Evolutionary conservation across 75 land plant species (phyloP).

Genomic region (Sequoiadendron giganteum): DNA sequence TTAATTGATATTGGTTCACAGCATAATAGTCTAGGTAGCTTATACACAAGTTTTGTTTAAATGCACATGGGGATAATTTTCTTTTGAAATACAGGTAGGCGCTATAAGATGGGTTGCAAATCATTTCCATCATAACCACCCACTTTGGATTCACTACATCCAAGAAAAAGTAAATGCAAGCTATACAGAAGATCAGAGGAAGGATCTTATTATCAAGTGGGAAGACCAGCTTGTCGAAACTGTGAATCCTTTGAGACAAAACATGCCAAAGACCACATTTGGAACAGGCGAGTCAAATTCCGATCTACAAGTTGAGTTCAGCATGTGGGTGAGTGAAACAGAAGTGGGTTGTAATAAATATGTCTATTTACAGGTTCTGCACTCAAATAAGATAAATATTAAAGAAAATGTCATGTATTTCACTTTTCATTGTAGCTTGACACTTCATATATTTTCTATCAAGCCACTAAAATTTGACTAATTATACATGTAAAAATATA

Average conservation of each 20-base stretch:
- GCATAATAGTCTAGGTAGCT: background rate
- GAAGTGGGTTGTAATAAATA: background rate
- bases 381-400: background rate
- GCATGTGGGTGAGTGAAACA: constrained; percentile 34
- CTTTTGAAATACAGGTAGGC: constrained; percentile 22
- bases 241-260: constrained; percentile 22
- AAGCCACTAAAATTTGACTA: background rate
- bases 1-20: background rate
- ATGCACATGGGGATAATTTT: background rate
- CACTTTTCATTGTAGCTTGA: background rate
- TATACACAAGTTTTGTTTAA: background rate
- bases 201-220: constrained; percentile 24
- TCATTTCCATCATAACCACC: constrained; percentile 44
- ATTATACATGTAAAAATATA: background rate
- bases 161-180: constrained; percentile 11
- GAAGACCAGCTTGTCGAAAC: constrained; percentile 22
- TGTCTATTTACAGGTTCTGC: background rate
- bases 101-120: constrained; percentile 43
- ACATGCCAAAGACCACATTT: constrained; percentile 22
- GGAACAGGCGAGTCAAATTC: constrained; percentile 15
- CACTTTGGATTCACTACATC: constrained; percentile 35
- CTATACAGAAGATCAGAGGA: constrained; percentile 12
- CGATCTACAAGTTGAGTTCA: constrained; percentile 41
- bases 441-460: background rate
- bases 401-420: background rate